phyloP scores from a whole-genome alignment of 495 filamentous ascomycete genomes.

The Annulohypoxylon stygium region DNA sequence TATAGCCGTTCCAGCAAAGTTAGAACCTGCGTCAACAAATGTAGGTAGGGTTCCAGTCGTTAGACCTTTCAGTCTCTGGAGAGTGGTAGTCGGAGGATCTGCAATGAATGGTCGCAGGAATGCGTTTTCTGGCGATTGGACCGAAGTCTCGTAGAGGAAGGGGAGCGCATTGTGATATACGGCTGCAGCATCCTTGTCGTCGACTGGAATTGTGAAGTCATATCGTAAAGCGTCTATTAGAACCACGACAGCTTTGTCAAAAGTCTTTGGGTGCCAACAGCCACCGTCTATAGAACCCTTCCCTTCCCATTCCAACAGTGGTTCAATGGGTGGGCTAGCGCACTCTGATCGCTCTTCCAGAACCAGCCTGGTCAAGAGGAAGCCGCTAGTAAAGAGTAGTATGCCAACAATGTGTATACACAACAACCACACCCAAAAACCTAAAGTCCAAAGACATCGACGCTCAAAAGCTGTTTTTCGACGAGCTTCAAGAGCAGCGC shows the following conservation, averaged over 20 bases:
- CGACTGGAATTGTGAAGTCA: conserved; percentile 92
- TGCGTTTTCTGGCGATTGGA: conserved; percentile 79
- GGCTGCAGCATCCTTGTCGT: conserved; percentile 64
- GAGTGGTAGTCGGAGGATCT: conserved; percentile 92
- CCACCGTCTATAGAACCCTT: conserved; percentile 71
- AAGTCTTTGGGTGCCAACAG: conserved; percentile 96
- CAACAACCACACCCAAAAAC: conserved; percentile 68
- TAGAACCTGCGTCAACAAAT: conserved; percentile 92
- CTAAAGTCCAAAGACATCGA: conserved; percentile 63
- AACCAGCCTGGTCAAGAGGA: conserved; percentile 92
- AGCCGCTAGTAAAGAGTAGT: conserved; percentile 95
- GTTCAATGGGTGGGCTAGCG: conserved; percentile 73
- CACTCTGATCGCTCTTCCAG: conserved; percentile 91
- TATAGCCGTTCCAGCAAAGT: conserved; percentile 96
- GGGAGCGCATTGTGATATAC: conserved; percentile 90
- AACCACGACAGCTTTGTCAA: conserved; percentile 90
- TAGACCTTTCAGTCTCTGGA: conserved; percentile 92
- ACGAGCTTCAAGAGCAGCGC: conserved; percentile 56
- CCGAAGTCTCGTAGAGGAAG: conserved; percentile 84
- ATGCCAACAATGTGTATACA: conserved; percentile 84
- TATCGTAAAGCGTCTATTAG: conserved; percentile 95
- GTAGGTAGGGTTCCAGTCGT: conserved; percentile 96
- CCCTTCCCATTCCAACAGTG: conserved; percentile 53
- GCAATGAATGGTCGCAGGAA: conserved; percentile 96
- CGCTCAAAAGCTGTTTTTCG: conserved; percentile 58